Percentiles rank a stretch among this genome's conserved stretches.
These are phyloP conservation scores for Biscogniauxia mediterranea DNA, from an alignment of 2,329 filamentous ascomycete species.

Conservation along the genomic window DNA sequence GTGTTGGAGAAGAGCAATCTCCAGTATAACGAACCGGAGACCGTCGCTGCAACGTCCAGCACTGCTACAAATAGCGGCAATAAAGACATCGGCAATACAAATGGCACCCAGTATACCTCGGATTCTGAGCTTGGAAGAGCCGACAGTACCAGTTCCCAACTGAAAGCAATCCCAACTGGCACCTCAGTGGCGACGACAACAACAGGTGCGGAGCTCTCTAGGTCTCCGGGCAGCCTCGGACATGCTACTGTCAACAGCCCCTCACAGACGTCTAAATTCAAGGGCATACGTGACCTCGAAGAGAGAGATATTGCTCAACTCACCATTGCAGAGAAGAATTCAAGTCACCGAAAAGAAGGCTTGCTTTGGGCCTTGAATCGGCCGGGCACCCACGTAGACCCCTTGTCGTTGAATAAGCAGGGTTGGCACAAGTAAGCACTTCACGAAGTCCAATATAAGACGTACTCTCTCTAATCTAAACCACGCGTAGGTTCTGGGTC, in stretches of 20 bases:
- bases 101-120: constrained; percentile 51
- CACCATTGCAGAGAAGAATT: constrained; percentile 53
- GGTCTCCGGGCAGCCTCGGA: constrained; percentile 55
- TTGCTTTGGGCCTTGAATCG: constrained; percentile 91
- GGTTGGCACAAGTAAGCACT: constrained; percentile 92
- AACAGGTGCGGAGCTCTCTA: constrained; percentile 46
- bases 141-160: constrained; percentile 71
- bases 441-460: neutral
- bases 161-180: constrained; percentile 52
- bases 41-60: constrained; percentile 42
- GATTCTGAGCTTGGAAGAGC: constrained; percentile 71
- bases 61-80: constrained; percentile 27
- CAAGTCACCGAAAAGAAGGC: constrained; percentile 83
- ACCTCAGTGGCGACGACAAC: constrained; percentile 35
- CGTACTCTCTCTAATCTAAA: constrained; percentile 12
- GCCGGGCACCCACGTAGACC: constrained; percentile 91
- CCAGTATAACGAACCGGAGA: constrained; percentile 68
- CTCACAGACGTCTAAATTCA: constrained; percentile 65
- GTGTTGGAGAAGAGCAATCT: constrained; percentile 85
- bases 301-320: constrained; percentile 66
- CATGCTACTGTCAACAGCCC: constrained; percentile 50
- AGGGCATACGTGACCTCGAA: constrained; percentile 88
- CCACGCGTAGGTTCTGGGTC: constrained; percentile 79
- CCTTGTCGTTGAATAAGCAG: constrained; percentile 92
- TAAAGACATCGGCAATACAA: constrained; percentile 33